phyloP scores from a whole-genome alignment of 202 grass and related monocot species.

The Bolboschoenoplectus hybrid region DNA sequence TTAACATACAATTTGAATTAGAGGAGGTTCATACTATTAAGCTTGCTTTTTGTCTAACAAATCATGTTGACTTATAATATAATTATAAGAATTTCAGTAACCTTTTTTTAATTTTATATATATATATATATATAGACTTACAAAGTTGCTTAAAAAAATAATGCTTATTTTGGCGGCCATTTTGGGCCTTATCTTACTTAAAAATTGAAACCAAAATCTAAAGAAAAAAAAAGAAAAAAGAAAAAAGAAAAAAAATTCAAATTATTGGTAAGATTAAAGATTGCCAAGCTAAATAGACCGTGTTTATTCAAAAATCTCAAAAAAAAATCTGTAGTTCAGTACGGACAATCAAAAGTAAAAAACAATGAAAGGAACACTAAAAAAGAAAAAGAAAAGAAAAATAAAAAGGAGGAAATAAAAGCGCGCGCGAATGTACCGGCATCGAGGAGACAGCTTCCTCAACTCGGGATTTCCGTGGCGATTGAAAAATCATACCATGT shows the following conservation, averaged over 20 bases:
- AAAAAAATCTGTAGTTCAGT: neutral
- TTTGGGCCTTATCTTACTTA: neutral
- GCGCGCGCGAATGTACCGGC: slow-evolving; percentile 30
- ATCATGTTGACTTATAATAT: slow-evolving; percentile 18
- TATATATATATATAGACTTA: neutral
- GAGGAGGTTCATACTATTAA: slow-evolving; percentile 6
- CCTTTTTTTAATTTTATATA: neutral
- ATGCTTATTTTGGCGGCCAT: neutral
- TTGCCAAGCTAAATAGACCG: neutral
- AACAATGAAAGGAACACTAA: neutral
- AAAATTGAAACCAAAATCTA: neutral
- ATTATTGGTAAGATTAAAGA: neutral
- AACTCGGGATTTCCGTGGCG: neutral
- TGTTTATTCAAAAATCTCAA: slow-evolving; percentile 1
- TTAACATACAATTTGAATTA: slow-evolving; percentile 3
- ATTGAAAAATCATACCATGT: neutral
- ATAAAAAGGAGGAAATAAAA: slow-evolving; percentile 9
- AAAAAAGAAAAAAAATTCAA: neutral
- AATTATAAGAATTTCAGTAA: slow-evolving; percentile 6
- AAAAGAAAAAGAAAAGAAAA: neutral
- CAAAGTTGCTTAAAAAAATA: neutral
- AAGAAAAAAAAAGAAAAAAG: neutral
- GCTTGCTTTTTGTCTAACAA: slow-evolving; percentile 8
- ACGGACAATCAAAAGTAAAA: slow-evolving; percentile 14
- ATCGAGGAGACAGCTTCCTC: slow-evolving; percentile 20